These are phyloP conservation scores for Sporothrix pseudoabietina DNA, from an alignment of 2,329 filamentous ascomycete species.

Conservation along the genomic window DNA sequence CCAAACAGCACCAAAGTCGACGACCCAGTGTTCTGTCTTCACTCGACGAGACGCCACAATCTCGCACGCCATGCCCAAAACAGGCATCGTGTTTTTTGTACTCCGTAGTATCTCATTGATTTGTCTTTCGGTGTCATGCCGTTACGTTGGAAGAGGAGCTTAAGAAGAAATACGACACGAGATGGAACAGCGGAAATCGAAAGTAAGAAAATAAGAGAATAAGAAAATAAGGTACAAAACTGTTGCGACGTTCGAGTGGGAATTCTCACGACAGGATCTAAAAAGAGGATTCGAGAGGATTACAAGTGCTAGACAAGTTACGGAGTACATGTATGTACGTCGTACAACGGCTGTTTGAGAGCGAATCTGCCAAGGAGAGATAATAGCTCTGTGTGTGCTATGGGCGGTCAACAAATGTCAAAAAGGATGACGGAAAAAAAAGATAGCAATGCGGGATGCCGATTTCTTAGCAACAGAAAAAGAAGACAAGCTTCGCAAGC, in stretches of 20 bases:
- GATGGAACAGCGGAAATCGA: neutral
- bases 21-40: neutral
- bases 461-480: neutral
- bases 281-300: neutral
- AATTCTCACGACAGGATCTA: neutral
- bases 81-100: neutral
- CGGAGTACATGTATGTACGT: no score
- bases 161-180: neutral
- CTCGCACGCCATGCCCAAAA: slow-evolving; percentile 23
- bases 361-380: neutral
- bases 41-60: neutral
- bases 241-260: neutral
- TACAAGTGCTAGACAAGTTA: neutral
- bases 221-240: neutral
- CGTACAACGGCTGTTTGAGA: neutral
- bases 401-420: neutral
- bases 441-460: neutral
- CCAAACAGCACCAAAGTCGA: neutral
- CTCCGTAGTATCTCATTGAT: neutral
- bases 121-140: neutral
- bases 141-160: neutral
- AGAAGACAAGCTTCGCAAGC: neutral
- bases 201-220: neutral
- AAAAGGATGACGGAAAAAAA: neutral
- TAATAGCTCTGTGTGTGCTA: neutral